Conservation (phyloP, 345 rosid species). For the Clarkia xantiana region DNA sequence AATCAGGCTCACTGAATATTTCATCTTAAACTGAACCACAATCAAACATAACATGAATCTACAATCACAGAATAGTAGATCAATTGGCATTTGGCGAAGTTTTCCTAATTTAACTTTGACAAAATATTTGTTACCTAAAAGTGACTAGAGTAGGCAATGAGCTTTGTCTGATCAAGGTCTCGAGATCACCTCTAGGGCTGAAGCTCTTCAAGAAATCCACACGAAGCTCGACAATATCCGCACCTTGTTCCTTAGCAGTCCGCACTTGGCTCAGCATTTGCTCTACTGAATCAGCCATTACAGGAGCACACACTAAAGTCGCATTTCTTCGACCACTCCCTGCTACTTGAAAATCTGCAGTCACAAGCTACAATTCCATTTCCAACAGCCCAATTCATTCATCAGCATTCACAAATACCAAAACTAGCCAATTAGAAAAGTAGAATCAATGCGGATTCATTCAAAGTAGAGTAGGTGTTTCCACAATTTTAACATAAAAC, state of each 20-base stretch:
- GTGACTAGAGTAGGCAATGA: slow-evolving; percentile 46
- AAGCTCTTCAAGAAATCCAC: slow-evolving; percentile 41
- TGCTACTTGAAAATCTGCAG: slow-evolving; percentile 19
- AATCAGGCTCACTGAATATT: too few species aligned
- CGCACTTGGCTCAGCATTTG: slow-evolving; percentile 29
- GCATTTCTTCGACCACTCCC: slow-evolving; percentile 31
- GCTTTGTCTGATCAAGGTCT: slow-evolving; percentile 31
- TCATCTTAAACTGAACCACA: too few species aligned
- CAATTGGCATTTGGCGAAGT: too few species aligned
- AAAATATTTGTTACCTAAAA: slow-evolving; percentile 27
- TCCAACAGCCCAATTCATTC: neutral
- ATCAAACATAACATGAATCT: neutral
- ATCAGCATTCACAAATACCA: neutral
- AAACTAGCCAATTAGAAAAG: neutral
- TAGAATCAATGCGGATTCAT: too few species aligned
- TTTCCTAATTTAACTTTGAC: too few species aligned
- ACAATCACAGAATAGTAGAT: too few species aligned
- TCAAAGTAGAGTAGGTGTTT: too few species aligned
- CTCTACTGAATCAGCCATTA: slow-evolving; percentile 43
- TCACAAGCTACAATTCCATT: slow-evolving; percentile 17
- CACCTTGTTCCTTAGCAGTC: slow-evolving; percentile 37
- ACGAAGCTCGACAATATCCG: slow-evolving; percentile 43
- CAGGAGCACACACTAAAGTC: slow-evolving; percentile 32
- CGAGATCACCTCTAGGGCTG: slow-evolving; percentile 34
- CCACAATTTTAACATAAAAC: too few species aligned